Base-by-base conservation (phyloP, 208 protist species). In the Crithidia acanthocephali region DNA sequence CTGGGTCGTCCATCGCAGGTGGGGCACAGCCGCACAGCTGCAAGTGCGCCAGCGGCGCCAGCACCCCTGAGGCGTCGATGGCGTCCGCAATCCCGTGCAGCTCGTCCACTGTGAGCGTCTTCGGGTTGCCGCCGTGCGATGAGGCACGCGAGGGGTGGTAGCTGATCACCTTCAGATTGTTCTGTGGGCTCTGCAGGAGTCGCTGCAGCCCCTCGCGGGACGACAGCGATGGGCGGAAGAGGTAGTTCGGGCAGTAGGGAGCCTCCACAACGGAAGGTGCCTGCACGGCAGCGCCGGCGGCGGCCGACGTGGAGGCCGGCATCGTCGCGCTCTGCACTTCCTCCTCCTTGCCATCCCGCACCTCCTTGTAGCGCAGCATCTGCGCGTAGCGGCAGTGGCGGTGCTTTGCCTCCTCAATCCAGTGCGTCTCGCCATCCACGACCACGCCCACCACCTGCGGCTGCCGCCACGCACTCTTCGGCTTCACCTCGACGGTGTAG, bases 401-500 rank as follows among this genome's bases (percentile, higher is more conserved):
- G 18, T 75, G 72, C 65, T 95, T 92, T 27, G 64, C 53, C 42
- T 70, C 65, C 27, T 88, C 77, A 10, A 95, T 64, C 42, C 79
- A 72, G 53, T 88, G 66, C 30, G 68, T 55, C 4, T 37, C 35
- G 60, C 76, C 73, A 48, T 85, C 80, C 18, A 87, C 78, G 33
- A 74, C 62, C 9, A 95, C 71, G 35, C 89, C 89, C 10, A 90
- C 66, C 37, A 95, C 81, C 44, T 64, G 68, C 35, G 89, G 87
- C 47, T 22, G 68, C 60, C 61, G 56, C 86, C 86, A 95, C 33
- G 79, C 76, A 18, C 78, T 72, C 67, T 95, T 95, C 20, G 89
- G 89, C 59, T 95, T 95, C 52, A 95, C 63, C 72, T 95, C 86
- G 3, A 95, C 71, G n/a, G 74, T 84, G 68, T 81, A 75, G 58